Conservation (phyloP, 139 green algal species). For the Chlamydomonas sp. region DNA sequence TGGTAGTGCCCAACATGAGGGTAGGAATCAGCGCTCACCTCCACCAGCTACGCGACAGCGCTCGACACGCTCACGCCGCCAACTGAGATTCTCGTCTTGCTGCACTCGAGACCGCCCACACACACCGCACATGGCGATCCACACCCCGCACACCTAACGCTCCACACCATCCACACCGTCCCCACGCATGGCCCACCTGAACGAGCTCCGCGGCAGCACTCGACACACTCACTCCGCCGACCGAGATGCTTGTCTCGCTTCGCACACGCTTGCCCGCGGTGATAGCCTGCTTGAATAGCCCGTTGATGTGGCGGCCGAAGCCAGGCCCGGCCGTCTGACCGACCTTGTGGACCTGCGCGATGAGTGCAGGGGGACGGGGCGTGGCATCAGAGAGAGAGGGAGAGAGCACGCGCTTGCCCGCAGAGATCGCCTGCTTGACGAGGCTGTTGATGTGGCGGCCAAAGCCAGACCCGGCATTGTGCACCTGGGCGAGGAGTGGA, state of each 20-base stretch:
- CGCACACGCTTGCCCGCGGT: slow-evolving; percentile 94
- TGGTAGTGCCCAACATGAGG: too few relatives aligned
- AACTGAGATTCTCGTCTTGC: slow-evolving; percentile 88
- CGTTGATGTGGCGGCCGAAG: slow-evolving; percentile 96
- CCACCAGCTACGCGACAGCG: slow-evolving; percentile 93
- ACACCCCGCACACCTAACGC: too few relatives aligned
- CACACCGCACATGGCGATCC: too few relatives aligned
- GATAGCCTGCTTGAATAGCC: slow-evolving; percentile 98
- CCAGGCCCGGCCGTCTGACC: slow-evolving; percentile 79
- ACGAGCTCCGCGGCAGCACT: slow-evolving; percentile 94
- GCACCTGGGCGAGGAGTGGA: too few relatives aligned
- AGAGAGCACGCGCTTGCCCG: slow-evolving; percentile 97
- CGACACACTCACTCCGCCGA: slow-evolving; percentile 86
- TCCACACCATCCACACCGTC: too few relatives aligned
- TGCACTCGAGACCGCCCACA: slow-evolving; percentile 91
- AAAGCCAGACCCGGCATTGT: slow-evolving; percentile 92
- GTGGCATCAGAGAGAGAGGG: too few relatives aligned
- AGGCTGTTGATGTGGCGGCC: slow-evolving; percentile 94
- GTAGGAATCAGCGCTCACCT: too few relatives aligned
- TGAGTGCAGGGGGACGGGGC: too few relatives aligned
- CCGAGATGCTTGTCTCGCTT: slow-evolving; percentile 88
- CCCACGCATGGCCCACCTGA: too few relatives aligned
- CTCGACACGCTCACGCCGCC: slow-evolving; percentile 89
- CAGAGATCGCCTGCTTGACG: slow-evolving; percentile 97
- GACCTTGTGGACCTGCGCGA: slow-evolving; percentile 90